Evolutionary conservation across 2,329 filamentous ascomycete species (phyloP).

Genomic region (Pezicula carpinea): DNA sequence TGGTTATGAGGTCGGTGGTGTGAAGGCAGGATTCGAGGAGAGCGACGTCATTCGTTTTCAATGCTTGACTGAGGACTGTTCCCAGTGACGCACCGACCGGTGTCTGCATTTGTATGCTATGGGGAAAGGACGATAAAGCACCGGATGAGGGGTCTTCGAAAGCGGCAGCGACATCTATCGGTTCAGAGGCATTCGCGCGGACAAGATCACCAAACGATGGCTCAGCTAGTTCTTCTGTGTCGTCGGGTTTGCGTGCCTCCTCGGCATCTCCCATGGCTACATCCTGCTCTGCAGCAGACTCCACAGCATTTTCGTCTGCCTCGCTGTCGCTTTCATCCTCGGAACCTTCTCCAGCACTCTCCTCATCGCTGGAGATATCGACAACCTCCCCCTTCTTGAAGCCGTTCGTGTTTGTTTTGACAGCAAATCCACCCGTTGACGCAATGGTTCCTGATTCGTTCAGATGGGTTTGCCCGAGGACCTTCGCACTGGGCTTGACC

Average conservation of each 20-base stretch:
- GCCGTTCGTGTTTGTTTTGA: conserved; percentile 16
- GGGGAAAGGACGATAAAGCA: conserved; percentile 17
- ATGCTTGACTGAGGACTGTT: conserved; percentile 88
- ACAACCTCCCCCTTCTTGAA: conserved; percentile 32
- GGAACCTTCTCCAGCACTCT: conserved; percentile 43
- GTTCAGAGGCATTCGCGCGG: conserved; percentile 61
- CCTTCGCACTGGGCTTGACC: conserved; percentile 49
- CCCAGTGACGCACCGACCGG: conserved; percentile 77
- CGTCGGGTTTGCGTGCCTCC: conserved; percentile 24
- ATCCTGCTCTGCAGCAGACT: conserved; percentile 23
- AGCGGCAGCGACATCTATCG: conserved; percentile 70
- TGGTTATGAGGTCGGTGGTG: conserved; percentile 68
- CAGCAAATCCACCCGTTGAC: conserved; percentile 28
- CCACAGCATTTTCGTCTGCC: conserved; percentile 36
- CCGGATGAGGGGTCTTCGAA: conserved; percentile 34
- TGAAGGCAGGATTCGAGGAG: conserved; percentile 91
- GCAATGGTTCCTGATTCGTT: conserved; percentile 56
- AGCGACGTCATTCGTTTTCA: conserved; percentile 84
- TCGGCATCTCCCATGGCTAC: conserved; percentile 36
- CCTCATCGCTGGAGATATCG: conserved; percentile 53
- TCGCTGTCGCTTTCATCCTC: conserved; percentile 39
- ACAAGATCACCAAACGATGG: conserved; percentile 87
- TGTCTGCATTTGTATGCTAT: conserved; percentile 19
- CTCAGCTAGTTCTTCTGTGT: conserved; percentile 28
- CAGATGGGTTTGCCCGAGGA: conserved; percentile 44